These are phyloP conservation scores for Mesotaenium endlicherianum DNA, from an alignment of 139 green algal genomes.

Conservation along the genomic window DNA sequence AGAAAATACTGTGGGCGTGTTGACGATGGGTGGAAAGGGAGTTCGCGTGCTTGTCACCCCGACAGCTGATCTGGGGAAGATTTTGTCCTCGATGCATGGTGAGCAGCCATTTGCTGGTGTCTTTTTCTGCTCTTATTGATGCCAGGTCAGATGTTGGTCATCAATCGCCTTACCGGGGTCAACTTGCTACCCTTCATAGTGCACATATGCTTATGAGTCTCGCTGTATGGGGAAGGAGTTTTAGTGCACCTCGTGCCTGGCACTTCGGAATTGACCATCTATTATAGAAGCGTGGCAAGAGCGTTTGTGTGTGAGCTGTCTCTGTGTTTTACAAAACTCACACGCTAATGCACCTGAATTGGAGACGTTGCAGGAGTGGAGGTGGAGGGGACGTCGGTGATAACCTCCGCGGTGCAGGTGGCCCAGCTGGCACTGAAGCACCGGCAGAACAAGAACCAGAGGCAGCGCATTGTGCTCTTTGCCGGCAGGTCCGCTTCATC, in stretches of 20 bases:
- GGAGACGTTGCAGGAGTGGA: conserved; percentile 57
- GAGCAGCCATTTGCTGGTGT: background rate
- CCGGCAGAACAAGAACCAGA: conserved; percentile 98
- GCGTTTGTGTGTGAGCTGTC: too few relatives aligned
- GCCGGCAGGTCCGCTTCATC: conserved; percentile 61
- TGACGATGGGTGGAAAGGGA: conserved; percentile 94
- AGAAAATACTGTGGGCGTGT: conserved; percentile 95
- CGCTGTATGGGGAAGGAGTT: too few relatives aligned
- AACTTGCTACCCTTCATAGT: too few relatives aligned
- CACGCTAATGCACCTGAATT: too few relatives aligned
- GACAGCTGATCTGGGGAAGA: conserved; percentile 92
- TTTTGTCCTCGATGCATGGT: conserved; percentile 84
- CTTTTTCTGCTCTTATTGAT: too few relatives aligned
- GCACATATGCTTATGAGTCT: too few relatives aligned
- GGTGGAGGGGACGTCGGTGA: conserved; percentile 80
- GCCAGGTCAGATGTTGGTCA: too few relatives aligned
- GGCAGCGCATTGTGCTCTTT: conserved; percentile 96
- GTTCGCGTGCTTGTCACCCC: conserved; percentile 92
- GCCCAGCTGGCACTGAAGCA: conserved; percentile 98
- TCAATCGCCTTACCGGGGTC: too few relatives aligned
- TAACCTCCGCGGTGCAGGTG: conserved; percentile 86
- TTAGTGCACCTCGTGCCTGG: too few relatives aligned
- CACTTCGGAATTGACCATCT: too few relatives aligned
- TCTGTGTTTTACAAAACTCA: too few relatives aligned
- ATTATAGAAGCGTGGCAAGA: too few relatives aligned